Evolutionary conservation across 768 basidiomycete genomes (phyloP), one percentile per base, ranked within the genome.

Genomic region (Lactifluus piperatus): DNA sequence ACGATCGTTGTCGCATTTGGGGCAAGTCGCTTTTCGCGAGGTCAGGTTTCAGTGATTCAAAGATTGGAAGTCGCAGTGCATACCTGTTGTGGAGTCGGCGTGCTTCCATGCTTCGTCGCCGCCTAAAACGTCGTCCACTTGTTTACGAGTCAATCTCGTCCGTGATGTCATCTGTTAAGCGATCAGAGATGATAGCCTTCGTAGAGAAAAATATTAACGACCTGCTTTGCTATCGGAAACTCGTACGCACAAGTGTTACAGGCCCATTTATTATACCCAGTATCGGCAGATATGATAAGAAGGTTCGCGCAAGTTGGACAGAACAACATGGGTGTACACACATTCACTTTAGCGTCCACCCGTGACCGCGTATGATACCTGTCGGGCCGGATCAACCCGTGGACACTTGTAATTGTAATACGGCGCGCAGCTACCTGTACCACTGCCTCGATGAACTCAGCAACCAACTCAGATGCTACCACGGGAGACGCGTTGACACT

Each of bases 211-310:
- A 45, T 2, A 49, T 32, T 22, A 29, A 44, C 5, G 44, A 86
- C 91, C 74, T 90, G 89, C 68, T 92, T 88, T 3, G 82, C 80
- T 66, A 95, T 91, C 0, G 91, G 89, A 69, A 94, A 97, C 68
- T 97, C 91, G 69, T 98, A 99, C 3, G 97, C 86, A 69, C 97
- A 98, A 1, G 88, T 85, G 65, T 90, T 89, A 69, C 94, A 97
- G 0, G 86, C 85, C 88, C 91, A 95, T 76, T 92, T 93, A 74
- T 95, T 89, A 70, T 84, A 85, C 1, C 88, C 86, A 0, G 85
- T 84, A 60, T 88, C 86, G 6, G 81, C 76, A 5, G 86, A 88
- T 50, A 91, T 84, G 46, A 87, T 79, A 16, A 94, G 81, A 45
- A 91, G 77, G 71, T 97, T 98, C 29, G 90, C 84, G 68, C 95